These are phyloP conservation scores for Mitragyna speciosa DNA, from an alignment of 257 asterid genomes.

Conservation along the genomic window DNA sequence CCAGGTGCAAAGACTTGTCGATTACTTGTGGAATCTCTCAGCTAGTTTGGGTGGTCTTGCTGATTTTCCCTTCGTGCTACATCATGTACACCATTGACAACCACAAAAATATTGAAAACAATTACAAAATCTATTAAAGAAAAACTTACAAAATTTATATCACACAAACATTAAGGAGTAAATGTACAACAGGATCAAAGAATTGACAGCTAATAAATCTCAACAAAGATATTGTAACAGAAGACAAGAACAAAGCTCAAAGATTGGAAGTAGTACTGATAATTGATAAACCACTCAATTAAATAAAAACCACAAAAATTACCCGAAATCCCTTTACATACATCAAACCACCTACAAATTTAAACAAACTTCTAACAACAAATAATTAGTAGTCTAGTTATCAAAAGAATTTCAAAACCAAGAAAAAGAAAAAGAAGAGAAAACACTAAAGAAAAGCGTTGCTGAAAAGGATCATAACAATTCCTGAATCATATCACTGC, in stretches of 20 bases:
- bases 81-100: background rate
- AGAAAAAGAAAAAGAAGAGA: background rate
- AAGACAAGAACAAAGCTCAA: background rate
- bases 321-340: background rate
- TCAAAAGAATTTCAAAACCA: background rate
- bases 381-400: background rate
- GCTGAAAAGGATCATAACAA: background rate
- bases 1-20: no score
- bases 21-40: no score
- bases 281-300: background rate
- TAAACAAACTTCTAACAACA: background rate
- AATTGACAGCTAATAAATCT: background rate
- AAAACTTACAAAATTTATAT: no score
- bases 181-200: background rate
- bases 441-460: background rate
- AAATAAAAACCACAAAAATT: background rate
- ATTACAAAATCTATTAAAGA: background rate
- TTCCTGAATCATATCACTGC: background rate
- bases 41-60: no score
- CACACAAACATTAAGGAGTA: no score
- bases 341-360: background rate
- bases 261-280: no score
- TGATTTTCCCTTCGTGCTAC: no score
- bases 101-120: background rate
- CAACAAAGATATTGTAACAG: background rate